Evolutionary conservation across 2,329 filamentous ascomycete genomes (phyloP).

Genomic region (Sarocladium brachiariae): DNA sequence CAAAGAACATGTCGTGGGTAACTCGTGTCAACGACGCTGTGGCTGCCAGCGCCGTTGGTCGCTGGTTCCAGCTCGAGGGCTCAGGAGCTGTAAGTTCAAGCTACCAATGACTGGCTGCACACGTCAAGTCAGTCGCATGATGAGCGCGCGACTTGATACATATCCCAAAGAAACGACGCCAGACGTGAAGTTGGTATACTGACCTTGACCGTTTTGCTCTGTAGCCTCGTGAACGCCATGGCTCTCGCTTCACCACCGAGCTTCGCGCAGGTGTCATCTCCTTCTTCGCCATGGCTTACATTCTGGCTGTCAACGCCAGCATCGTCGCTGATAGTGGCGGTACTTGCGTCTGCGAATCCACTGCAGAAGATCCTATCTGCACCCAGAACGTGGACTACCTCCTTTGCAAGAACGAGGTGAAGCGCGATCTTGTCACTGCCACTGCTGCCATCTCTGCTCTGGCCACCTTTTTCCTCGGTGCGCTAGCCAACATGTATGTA

Average conservation of each 20-base stretch:
- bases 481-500: slow-evolving; percentile 54
- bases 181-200: neutral
- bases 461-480: slow-evolving; percentile 65
- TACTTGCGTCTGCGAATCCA: slow-evolving; percentile 14
- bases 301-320: slow-evolving; percentile 19
- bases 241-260: slow-evolving; percentile 54
- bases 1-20: slow-evolving; percentile 11
- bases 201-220: neutral
- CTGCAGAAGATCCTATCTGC: slow-evolving; percentile 41
- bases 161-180: neutral
- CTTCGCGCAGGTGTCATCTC: slow-evolving; percentile 57
- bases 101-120: too few relatives aligned
- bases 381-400: slow-evolving; percentile 23
- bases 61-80: slow-evolving; percentile 66
- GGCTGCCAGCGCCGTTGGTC: slow-evolving; percentile 53
- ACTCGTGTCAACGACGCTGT: slow-evolving; percentile 38
- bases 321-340: slow-evolving; percentile 15
- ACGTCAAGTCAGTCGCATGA: too few relatives aligned
- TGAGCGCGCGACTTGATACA: too few relatives aligned
- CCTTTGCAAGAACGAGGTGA: slow-evolving; percentile 49
- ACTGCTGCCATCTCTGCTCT: slow-evolving; percentile 71
- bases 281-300: slow-evolving; percentile 21
- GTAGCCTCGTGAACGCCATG: slow-evolving; percentile 41
- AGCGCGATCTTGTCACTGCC: slow-evolving; percentile 68
- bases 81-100: slow-evolving; percentile 57